These are phyloP conservation scores for Ceratocystis smalleyi DNA, from an alignment of 2,329 filamentous ascomycete genomes.

Conservation along the genomic window DNA sequence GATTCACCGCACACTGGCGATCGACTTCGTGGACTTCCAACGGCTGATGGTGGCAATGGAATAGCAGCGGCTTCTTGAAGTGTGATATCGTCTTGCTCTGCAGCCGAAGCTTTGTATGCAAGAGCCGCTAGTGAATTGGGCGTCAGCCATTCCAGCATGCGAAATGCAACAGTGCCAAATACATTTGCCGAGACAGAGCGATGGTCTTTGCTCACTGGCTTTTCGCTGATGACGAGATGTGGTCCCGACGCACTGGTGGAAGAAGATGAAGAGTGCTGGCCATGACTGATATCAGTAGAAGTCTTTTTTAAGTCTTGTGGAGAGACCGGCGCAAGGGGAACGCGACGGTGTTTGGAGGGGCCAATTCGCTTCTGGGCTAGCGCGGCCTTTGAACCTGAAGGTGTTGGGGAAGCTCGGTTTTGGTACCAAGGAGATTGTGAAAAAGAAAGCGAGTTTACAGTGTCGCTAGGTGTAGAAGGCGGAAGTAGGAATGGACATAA, in stretches of 20 bases:
- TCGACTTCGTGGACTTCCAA: slow-evolving; percentile 8
- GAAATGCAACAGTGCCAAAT: slow-evolving; percentile 50
- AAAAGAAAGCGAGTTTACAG: slow-evolving; percentile 32
- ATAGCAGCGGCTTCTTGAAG: slow-evolving; percentile 14
- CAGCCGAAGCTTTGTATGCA: slow-evolving; percentile 10
- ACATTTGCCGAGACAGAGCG: slow-evolving; percentile 47
- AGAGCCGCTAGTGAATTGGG: slow-evolving; percentile 26
- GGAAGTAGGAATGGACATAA: slow-evolving; percentile 43
- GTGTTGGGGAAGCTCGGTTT: slow-evolving; percentile 5
- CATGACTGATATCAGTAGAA: background rate
- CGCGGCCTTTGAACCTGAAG: slow-evolving; percentile 1
- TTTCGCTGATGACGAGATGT: slow-evolving; percentile 27
- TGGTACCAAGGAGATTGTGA: slow-evolving; percentile 21
- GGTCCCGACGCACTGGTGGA: background rate
- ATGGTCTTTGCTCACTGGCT: slow-evolving; percentile 37
- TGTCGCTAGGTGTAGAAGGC: slow-evolving; percentile 30
- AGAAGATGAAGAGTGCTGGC: background rate
- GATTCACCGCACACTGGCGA: background rate
- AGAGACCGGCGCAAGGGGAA: background rate
- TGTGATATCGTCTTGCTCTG: slow-evolving; percentile 15
- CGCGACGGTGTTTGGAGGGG: slow-evolving; percentile 1
- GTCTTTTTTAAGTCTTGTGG: slow-evolving; percentile 6
- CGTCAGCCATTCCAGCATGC: slow-evolving; percentile 57
- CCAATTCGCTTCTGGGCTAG: slow-evolving; percentile 9
- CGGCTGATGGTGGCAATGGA: slow-evolving; percentile 11